Percentiles rank a stretch among this genome's conserved stretches.
These are phyloP conservation scores for Achaetomium macrosporum DNA, from an alignment of 2,329 filamentous ascomycete species.

Conservation along the genomic window DNA sequence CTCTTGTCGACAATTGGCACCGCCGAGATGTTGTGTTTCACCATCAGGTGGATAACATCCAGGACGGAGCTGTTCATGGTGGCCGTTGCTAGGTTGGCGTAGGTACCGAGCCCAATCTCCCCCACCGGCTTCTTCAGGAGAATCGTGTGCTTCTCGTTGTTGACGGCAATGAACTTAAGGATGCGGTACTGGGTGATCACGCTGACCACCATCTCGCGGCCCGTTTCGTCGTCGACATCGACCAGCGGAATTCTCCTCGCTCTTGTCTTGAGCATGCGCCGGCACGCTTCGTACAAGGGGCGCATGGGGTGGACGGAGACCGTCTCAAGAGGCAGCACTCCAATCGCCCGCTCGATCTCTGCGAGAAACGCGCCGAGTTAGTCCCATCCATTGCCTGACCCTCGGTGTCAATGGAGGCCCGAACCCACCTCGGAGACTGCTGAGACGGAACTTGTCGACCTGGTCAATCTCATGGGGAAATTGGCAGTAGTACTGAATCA, in stretches of 20 bases:
- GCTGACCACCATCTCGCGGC: slow-evolving; percentile 86
- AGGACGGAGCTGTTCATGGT: slow-evolving; percentile 87
- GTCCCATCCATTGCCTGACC: background rate
- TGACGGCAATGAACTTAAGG: slow-evolving; percentile 97
- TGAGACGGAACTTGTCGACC: slow-evolving; percentile 89
- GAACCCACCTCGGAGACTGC: slow-evolving; percentile 74
- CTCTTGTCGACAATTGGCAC: slow-evolving; percentile 85
- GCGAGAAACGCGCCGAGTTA: slow-evolving; percentile 10
- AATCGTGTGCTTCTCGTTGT: slow-evolving; percentile 77
- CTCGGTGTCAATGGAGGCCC: background rate
- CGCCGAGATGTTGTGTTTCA: slow-evolving; percentile 87
- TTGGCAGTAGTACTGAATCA: slow-evolving; percentile 98
- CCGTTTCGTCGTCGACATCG: slow-evolving; percentile 89
- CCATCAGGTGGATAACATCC: slow-evolving; percentile 89
- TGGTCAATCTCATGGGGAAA: slow-evolving; percentile 84
- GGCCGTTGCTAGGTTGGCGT: slow-evolving; percentile 72
- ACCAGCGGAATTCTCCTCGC: slow-evolving; percentile 91
- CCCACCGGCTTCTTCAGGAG: slow-evolving; percentile 80
- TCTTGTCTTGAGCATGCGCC: slow-evolving; percentile 87
- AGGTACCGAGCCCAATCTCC: slow-evolving; percentile 81
- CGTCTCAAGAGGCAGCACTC: slow-evolving; percentile 85
- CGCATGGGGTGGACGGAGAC: slow-evolving; percentile 89
- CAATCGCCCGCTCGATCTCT: slow-evolving; percentile 95
- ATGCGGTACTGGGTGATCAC: slow-evolving; percentile 98
- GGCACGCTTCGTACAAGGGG: slow-evolving; percentile 91